Evolutionary conservation across 257 asterid genomes (phyloP).

Genomic region (Solanum verrucosum): DNA sequence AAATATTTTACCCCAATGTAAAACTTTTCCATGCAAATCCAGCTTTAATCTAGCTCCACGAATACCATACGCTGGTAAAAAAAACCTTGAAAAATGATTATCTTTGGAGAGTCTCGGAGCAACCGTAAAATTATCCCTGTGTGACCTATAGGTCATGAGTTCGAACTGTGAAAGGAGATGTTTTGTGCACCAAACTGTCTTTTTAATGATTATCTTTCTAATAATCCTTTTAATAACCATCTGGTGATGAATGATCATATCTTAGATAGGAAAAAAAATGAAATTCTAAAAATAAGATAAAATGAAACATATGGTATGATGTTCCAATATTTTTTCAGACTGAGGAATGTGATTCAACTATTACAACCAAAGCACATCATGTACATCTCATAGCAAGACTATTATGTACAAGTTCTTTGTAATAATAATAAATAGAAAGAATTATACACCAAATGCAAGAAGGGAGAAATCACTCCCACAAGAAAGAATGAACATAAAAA

Average conservation of each 20-base stretch:
- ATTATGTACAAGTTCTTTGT: not conserved
- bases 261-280: not conserved
- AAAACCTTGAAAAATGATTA: no score
- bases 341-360: not conserved
- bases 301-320: not conserved
- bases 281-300: not conserved
- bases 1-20: no score
- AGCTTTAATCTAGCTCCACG: no score
- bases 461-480: not conserved
- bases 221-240: not conserved
- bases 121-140: no score
- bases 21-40: no score
- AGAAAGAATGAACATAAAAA: not conserved
- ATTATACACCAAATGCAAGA: not conserved
- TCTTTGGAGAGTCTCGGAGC: no score
- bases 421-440: not conserved
- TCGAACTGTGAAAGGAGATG: no score
- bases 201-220: no score
- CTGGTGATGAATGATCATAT: not conserved
- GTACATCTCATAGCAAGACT: not conserved
- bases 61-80: no score
- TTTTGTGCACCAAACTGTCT: no score
- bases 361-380: not conserved
- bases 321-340: not conserved
- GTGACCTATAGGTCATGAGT: no score